Conservation (phyloP, 441 rosid species). For the Eutrema salsugineum region DNA sequence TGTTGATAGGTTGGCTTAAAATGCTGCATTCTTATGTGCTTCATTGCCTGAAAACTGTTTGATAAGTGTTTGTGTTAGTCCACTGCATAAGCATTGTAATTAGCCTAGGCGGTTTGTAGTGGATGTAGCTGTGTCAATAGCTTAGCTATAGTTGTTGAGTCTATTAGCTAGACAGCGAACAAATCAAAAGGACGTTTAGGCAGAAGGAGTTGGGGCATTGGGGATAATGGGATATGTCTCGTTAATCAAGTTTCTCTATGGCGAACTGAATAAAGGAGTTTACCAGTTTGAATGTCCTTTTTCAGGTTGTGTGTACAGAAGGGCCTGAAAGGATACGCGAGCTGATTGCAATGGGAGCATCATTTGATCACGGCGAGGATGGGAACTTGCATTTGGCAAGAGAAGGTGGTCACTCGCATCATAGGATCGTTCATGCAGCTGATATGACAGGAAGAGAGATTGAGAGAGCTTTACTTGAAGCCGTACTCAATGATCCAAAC, state of each 20-base stretch:
- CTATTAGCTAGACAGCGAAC: neutral
- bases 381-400: constrained; percentile 96
- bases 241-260: neutral
- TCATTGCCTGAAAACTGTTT: neutral
- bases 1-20: neutral
- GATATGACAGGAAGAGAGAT: constrained; percentile 99
- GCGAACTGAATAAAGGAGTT: neutral
- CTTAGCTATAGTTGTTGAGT: neutral
- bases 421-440: constrained; percentile 93
- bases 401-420: constrained; percentile 98
- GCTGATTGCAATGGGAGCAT: constrained; percentile 89
- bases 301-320: constrained; percentile 91
- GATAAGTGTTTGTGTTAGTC: neutral
- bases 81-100: neutral
- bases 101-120: neutral
- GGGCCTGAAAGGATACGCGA: constrained; percentile 95
- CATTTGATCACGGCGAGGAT: constrained; percentile 91
- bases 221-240: neutral
- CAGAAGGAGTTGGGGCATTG: neutral
- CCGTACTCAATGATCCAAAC: constrained; percentile 74
- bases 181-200: neutral
- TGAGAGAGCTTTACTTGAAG: constrained; percentile 87
- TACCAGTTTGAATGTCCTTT: neutral
- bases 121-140: neutral
- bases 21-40: neutral